phyloP scores from a whole-genome alignment of 768 basidiomycete species.

The Mrakia blollopis region DNA sequence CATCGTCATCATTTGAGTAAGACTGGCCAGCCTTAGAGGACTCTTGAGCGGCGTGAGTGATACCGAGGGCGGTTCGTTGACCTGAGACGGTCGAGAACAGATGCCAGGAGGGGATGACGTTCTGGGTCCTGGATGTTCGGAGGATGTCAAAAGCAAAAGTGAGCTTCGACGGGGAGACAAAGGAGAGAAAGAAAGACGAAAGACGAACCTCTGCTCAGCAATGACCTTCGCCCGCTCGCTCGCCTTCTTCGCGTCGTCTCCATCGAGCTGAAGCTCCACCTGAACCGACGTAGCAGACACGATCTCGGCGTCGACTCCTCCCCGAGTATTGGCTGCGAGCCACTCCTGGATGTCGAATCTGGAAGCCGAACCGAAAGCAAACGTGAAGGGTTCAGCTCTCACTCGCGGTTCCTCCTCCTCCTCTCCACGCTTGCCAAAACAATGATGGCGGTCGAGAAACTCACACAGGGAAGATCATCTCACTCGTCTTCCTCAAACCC shows the following conservation, averaged over 20 bases:
- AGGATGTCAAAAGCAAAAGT: too few relatives aligned
- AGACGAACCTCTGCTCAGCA: conserved; percentile 60
- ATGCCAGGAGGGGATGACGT: conserved; percentile 90
- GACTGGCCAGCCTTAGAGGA: background rate
- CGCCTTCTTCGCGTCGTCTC: conserved; percentile 80
- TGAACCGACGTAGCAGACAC: conserved; percentile 51
- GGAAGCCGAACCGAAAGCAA: background rate
- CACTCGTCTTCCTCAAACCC: conserved; percentile 80
- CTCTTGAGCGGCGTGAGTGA: conserved; percentile 22
- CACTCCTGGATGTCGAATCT: conserved; percentile 79
- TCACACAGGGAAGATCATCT: conserved; percentile 75
- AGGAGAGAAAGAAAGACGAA: background rate
- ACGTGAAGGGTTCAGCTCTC: background rate
- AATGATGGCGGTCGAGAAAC: conserved; percentile 46
- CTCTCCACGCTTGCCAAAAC: background rate
- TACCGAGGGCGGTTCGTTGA: conserved; percentile 76
- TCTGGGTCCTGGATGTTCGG: conserved; percentile 59
- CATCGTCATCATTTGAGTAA: background rate
- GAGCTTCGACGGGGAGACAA: background rate
- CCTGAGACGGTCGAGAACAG: conserved; percentile 92
- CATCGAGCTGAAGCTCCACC: conserved; percentile 67
- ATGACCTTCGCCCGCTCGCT: conserved; percentile 69
- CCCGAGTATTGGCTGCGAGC: conserved; percentile 50
- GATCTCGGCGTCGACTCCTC: conserved; percentile 50
- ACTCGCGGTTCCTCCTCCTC: background rate